Evolutionary conservation across 257 asterid species (phyloP), one percentile per base, ranked within the genome.

Genomic region (Plantago major): DNA sequence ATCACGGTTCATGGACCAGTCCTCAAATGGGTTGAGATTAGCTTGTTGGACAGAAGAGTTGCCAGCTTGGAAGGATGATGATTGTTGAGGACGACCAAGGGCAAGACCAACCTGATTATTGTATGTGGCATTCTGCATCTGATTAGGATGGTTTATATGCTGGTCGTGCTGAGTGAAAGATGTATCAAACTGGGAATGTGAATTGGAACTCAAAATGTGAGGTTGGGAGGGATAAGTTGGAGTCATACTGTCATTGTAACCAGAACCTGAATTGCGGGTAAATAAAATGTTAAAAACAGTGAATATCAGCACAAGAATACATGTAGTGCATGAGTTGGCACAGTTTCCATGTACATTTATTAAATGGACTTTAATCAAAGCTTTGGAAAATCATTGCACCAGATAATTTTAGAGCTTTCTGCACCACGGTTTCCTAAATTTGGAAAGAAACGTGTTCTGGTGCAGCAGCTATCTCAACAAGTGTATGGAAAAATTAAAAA

Each of bases 51-150:
- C 78, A 14, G 88, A 70, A 9, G 90, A 59, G 70, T 67, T 72
- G 2, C 68, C 81, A 6, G 73, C 17, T 70, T 72, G 85, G 73
- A 77, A 79, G 10, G 88, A 59, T 6, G 78, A 59, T 10, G 95
- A 71, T 44, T 89, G 74, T 46, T 73, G 95, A 4, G 97, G 87
- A 64, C 88, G 96, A 46, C 85, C 83, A 10, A 89, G 90, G 68
- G 95, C 91, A 42, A 89, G 84, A 44, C 79, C 84, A 16, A 76
- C 83, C 58, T 75, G 66, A 50, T 69, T 65, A 53, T 71, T 69
- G 44, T 81, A 77, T 48, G 78, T 33, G 37, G 71, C 55, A 17
- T 43, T 70, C 58, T 79, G 80, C 71, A 74, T 71, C 64, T 85
- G 93, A 67, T 76, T 75, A 13, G 79, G 49, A 67, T 64, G 78